A percentile compares a stretch with the other conserved stretches of the same genome.
Evolutionary conservation across 495 filamentous ascomycete genomes (phyloP).

Genomic region (Hypoxylon fragiforme): DNA sequence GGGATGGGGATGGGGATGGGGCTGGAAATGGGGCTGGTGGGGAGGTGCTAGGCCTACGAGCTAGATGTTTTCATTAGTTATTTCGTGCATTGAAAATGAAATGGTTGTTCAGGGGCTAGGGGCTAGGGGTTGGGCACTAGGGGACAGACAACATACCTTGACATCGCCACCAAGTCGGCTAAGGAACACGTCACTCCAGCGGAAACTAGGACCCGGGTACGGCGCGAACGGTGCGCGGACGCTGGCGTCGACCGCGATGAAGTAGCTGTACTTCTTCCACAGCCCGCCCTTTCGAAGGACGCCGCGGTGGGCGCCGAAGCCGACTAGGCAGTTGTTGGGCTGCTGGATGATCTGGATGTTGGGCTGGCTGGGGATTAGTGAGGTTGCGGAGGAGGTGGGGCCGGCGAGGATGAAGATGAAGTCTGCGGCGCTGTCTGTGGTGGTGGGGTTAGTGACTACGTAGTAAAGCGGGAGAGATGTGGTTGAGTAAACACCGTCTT

Average conservation of each 20-base stretch:
- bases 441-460: background rate
- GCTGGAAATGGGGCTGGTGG: conserved; percentile 36
- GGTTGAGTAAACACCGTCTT: too few species aligned
- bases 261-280: conserved; percentile 38
- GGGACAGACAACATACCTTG: too few species aligned
- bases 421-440: conserved; percentile 35
- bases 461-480: too few species aligned
- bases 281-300: conserved; percentile 32
- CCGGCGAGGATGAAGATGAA: conserved; percentile 46
- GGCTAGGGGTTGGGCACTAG: too few species aligned
- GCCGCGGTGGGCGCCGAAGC: conserved; percentile 35
- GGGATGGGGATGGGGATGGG: too few species aligned
- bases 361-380: conserved; percentile 23
- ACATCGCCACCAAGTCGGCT: conserved; percentile 33
- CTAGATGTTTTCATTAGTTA: conserved; percentile 1
- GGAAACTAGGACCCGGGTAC: conserved; percentile 27
- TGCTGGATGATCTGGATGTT: conserved; percentile 37
- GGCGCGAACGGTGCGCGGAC: conserved; percentile 44
- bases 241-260: conserved; percentile 40
- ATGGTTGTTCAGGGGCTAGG: too few species aligned
- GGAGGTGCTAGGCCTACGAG: conserved; percentile 41
- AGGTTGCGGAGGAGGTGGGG: conserved; percentile 24
- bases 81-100: background rate
- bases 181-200: conserved; percentile 42
- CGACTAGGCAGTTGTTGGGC: conserved; percentile 36